Conservation (phyloP, 495 filamentous ascomycete species). For the Pyronema omphalodes region DNA sequence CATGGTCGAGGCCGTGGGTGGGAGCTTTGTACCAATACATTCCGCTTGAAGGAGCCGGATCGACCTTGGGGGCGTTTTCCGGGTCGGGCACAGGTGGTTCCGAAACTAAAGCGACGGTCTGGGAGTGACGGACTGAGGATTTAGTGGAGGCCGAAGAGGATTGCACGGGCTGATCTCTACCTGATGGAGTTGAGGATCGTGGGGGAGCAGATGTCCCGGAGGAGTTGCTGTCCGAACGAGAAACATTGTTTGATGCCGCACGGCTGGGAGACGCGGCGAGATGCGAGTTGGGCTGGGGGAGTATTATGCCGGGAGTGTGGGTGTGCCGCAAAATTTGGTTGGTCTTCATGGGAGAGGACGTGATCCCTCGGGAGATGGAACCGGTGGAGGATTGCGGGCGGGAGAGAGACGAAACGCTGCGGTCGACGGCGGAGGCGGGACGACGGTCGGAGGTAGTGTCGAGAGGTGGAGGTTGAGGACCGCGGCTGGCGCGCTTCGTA, state of each 20-base stretch:
- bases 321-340: not conserved
- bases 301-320: not conserved
- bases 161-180: slow-evolving; percentile 11
- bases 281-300: not conserved
- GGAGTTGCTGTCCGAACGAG: slow-evolving; percentile 21
- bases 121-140: slow-evolving; percentile 13
- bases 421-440: not conserved
- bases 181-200: slow-evolving; percentile 13
- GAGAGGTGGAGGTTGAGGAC: not conserved
- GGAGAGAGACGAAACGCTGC: not conserved
- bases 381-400: not conserved
- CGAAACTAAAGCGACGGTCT: slow-evolving; percentile 15
- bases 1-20: slow-evolving; percentile 37
- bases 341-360: slow-evolving; percentile 19
- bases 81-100: slow-evolving; percentile 39
- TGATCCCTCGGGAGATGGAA: not conserved
- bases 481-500: not conserved
- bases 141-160: slow-evolving; percentile 17
- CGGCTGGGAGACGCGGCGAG: not conserved
- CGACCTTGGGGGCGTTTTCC: slow-evolving; percentile 37
- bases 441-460: not conserved
- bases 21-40: slow-evolving; percentile 52
- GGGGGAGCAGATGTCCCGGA: slow-evolving; percentile 15
- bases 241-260: slow-evolving; percentile 6
- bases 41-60: slow-evolving; percentile 41